Evolutionary conservation across 345 rosid species (phyloP), one percentile per base, ranked within the genome.

Genomic region (Euphorbia peplus): DNA sequence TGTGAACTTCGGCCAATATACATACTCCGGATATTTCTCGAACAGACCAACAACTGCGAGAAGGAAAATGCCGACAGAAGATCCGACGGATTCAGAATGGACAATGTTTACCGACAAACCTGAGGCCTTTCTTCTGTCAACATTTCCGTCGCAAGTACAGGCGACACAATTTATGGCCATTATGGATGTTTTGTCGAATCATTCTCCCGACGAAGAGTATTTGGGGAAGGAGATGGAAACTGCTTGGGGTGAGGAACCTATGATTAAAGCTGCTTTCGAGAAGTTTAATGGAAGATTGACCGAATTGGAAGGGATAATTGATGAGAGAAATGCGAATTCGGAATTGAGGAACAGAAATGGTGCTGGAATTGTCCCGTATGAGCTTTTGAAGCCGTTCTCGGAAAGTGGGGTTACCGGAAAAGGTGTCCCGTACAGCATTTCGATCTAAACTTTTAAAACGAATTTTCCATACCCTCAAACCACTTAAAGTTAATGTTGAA

Each of bases 1-100:
- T 0, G 88, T 86, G 14, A 84, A 86, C 83, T 87, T 84, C n/a
- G 88, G 87, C 0, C 91, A 87, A 35, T 87, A 87, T 61, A 2
- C 74, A 11, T 84, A 74, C 24, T 87, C 64, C 0, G 91, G 86
- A 0, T 87, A 83, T 73, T 73, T 87, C 70, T 87, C 88, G 0
- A 87, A 76, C 62, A 66, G 82, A 54, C 88, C 91, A 2, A 75
- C 88, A 54, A 73, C 66, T 15, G 75, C 84, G 0, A 78, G 88
- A 57, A 37, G 5, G 22, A 75, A 76, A 12, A 83, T 87, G 84
- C 87, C 87, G 0, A 42, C 52, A 0, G 85, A 87, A 54, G 83
- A 83, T 18, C 74, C 77, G 0, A 52, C 21, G 0, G 78, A 72
- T 0, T 73, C 80, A n/a, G 78, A 69, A 1, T 75, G 73, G 75